Base-by-base conservation (phyloP, 73 alveolate species). In the Breviolum minutum region DNA sequence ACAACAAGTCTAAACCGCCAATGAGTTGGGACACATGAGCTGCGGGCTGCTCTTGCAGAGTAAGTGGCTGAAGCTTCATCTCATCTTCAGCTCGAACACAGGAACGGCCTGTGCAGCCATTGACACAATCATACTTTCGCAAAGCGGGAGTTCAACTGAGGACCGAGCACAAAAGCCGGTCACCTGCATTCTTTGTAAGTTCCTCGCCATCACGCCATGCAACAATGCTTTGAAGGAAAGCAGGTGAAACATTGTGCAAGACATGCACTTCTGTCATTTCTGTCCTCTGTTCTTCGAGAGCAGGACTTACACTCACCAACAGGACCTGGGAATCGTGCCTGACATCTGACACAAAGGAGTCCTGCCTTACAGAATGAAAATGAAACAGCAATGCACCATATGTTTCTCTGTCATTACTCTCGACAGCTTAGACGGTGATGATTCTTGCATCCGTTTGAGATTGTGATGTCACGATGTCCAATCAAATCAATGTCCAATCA, bases 51-150 rank as follows among this genome's bases (percentile, higher is more conserved):
- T 89, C 96, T 77, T 89, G 70, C 8, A 71, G 26, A 4, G 96
- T 32, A 24, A 89, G 82, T 17, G 96, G 96, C 63, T 74, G 87
- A 30, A 89, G 81, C 73, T 89, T 77, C 73, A 60, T 77, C 32
- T 89, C 96, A 70, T 89, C 96, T 61, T 89, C 96, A 27, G 86
- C 70, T 40, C 96, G 85, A 48, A 89, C 96, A 22, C 96, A 89
- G 63, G 96, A 27, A 10, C 96, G 96, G 48, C 96, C 96, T 89
- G 12, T 3, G 54, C 54, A 40, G 54, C 54, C 54, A 40, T 40
- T 40, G 54, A 40, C 3, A 40, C 54, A 40, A 40, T 40, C 54
- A 40, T 40, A 40, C 54, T 40, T 40, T 40, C 54, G 54, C 54
- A 40, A 40, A 40, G 54, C 54, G 54, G 54, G 54, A 40, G 0